Base-by-base conservation (phyloP, 441 rosid genomes). In the Aleurites moluccanus region DNA sequence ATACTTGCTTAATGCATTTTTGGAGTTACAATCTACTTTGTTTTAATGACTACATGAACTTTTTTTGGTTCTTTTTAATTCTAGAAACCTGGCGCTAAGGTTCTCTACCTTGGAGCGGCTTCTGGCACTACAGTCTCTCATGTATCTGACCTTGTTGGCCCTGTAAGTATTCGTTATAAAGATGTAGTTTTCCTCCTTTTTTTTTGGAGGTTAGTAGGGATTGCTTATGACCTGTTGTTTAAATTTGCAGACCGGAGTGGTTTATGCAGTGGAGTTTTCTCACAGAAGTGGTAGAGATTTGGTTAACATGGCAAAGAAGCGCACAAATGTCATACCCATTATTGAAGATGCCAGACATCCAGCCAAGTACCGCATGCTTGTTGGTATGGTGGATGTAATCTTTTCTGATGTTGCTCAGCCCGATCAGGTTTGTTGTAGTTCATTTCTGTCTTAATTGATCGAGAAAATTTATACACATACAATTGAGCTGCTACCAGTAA, bases 351-450 rank as follows among this genome's bases (percentile, higher is more conserved):
- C 98, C 30, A 87, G 99, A 73, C 96, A 91, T 73, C 97, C 98
- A 23, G 85, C 93, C 45, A 94, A 92, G 82, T 94, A 92, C 75
- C 86, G 97, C 59, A 92, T 92, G 98, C 84, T 94, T 60, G 94
- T 94, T 2, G 92, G 97, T 76, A 95, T 92, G 99, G 99, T 95
- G 65, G 99, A 95, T 87, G 98, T 92, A 1, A 90, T 94, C 53
- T 94, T 91, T 82, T 88, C 98, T 27, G 99, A 95, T 88, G 98
- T 92, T 89, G 98, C 98, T 47, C 99, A 95, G 70, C 99, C 98
- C 0, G 98, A 92, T 82, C 97, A 92, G 97, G 99, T 95, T 77
- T 88, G 80, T 60, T 21, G 23, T 75, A 47, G 1, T 57, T 40
- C 62, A 7, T 62, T 50, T 61, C 0, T 59, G 23, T 44, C 50